These are phyloP conservation scores for Dothistroma septosporum DNA, from an alignment of 2,329 filamentous ascomycete species.

Conservation along the genomic window DNA sequence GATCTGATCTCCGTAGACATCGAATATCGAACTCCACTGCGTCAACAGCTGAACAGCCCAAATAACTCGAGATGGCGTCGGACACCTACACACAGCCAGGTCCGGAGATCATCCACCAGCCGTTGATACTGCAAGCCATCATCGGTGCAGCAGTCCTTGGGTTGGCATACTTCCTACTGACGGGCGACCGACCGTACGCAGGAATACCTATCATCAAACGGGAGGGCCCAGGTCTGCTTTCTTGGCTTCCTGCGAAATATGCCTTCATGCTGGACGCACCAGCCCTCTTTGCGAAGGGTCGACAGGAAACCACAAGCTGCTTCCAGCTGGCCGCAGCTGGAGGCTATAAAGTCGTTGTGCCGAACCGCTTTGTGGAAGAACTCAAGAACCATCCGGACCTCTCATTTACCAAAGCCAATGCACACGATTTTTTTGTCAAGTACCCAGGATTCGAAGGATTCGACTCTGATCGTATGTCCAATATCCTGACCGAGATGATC, in stretches of 20 bases:
- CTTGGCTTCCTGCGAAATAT: not conserved
- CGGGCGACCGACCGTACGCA: constrained; percentile 5
- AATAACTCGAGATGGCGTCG: not conserved
- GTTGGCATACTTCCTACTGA: constrained; percentile 7
- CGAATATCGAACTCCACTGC: no score
- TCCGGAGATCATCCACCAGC: not conserved
- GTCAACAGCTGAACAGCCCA: not conserved
- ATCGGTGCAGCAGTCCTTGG: not conserved
- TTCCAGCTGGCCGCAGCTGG: constrained; percentile 19
- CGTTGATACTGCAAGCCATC: not conserved
- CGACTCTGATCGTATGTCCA: constrained; percentile 9
- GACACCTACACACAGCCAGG: not conserved
- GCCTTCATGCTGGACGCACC: not conserved
- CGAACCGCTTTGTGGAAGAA: constrained; percentile 15
- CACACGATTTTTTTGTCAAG: constrained; percentile 14
- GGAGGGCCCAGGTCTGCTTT: not conserved
- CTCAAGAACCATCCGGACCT: constrained; percentile 21
- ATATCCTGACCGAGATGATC: constrained; percentile 16
- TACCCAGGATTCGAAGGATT: constrained; percentile 23
- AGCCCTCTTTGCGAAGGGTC: not conserved
- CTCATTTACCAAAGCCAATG: constrained; percentile 11
- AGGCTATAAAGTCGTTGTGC: constrained; percentile 19
- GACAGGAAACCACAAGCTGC: not conserved
- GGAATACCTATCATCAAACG: not conserved
- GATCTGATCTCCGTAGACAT: no score